Percentiles rank a stretch among this genome's conserved stretches.
Evolutionary conservation across 2,329 filamentous ascomycete genomes (phyloP).

Genomic region (Colletotrichum destructivum): DNA sequence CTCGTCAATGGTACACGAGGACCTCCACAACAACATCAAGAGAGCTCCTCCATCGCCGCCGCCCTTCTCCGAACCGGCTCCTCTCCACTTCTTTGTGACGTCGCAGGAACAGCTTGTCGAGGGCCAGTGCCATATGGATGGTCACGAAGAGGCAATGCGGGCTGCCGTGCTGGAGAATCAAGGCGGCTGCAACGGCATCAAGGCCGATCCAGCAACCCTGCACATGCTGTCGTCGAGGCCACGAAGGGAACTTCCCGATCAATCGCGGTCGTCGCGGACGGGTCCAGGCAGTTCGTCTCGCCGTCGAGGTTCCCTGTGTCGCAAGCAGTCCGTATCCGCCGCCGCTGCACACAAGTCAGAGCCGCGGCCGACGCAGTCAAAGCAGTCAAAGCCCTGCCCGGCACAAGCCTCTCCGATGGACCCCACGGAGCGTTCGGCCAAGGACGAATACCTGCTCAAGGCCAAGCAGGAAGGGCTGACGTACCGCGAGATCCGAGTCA

Average conservation of each 20-base stretch:
- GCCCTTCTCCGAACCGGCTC: conserved; percentile 31
- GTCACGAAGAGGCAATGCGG: neutral
- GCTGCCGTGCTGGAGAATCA: conserved; percentile 2
- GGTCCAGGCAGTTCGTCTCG: neutral
- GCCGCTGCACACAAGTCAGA: conserved; percentile 16
- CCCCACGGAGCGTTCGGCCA: conserved; percentile 42
- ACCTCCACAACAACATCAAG: conserved; percentile 22
- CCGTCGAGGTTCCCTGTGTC: conserved; percentile 3
- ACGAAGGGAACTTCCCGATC: conserved; percentile 36
- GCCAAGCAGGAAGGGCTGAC: conserved; percentile 70
- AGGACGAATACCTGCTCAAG: conserved; percentile 68
- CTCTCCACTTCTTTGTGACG: conserved; percentile 27
- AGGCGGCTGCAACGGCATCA: neutral
- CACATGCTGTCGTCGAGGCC: conserved; percentile 17
- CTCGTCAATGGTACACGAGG: conserved; percentile 27
- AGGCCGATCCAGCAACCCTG: neutral
- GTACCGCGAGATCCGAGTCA: conserved; percentile 74
- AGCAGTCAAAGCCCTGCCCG: conserved; percentile 26
- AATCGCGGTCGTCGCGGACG: conserved; percentile 22
- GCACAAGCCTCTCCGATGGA: conserved; percentile 7
- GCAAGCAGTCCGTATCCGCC: neutral
- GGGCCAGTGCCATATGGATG: conserved; percentile 15
- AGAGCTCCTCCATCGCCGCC: conserved; percentile 20
- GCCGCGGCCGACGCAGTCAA: conserved; percentile 24
- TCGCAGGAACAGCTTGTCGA: conserved; percentile 17